These are phyloP conservation scores for Mycosarcoma mackinlayi DNA, from an alignment of 1,284 basidiomycete genomes.

Conservation along the genomic window DNA sequence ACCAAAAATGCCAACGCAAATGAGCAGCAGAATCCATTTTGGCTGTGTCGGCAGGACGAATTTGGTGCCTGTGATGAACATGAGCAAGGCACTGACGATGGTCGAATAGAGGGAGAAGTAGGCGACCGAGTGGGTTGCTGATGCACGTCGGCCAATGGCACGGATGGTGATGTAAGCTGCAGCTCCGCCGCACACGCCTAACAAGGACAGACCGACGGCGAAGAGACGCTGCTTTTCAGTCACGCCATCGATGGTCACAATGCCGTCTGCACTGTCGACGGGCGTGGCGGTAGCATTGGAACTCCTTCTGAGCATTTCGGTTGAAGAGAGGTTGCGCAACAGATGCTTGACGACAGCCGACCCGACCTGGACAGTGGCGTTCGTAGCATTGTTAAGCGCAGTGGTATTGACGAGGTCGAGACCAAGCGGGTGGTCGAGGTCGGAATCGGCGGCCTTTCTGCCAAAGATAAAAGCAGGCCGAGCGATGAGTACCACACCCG, in stretches of 20 bases:
- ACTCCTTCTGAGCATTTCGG: slow-evolving; percentile 10
- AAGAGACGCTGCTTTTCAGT: slow-evolving; percentile 71
- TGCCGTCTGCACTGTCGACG: background rate
- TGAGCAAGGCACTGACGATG: slow-evolving; percentile 71
- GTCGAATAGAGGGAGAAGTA: slow-evolving; percentile 77
- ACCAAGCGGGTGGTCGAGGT: slow-evolving; percentile 22
- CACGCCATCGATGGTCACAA: slow-evolving; percentile 20
- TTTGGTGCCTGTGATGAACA: slow-evolving; percentile 37
- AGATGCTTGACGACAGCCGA: slow-evolving; percentile 21
- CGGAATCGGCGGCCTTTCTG: slow-evolving; percentile 29
- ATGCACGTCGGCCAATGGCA: slow-evolving; percentile 78
- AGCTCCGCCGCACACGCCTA: slow-evolving; percentile 76
- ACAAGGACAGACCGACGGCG: slow-evolving; percentile 73
- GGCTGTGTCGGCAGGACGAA: slow-evolving; percentile 40
- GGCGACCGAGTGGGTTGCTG: slow-evolving; percentile 78
- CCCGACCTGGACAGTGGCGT: slow-evolving; percentile 14
- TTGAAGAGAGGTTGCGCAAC: slow-evolving; percentile 17
- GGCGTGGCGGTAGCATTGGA: background rate
- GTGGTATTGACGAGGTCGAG: slow-evolving; percentile 10
- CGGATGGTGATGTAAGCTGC: slow-evolving; percentile 77
- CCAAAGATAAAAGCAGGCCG: slow-evolving; percentile 52
- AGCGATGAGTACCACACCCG: slow-evolving; percentile 75
- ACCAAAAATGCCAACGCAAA: slow-evolving; percentile 55
- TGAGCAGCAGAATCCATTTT: slow-evolving; percentile 47
- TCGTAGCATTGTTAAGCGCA: background rate